phyloP scores from a whole-genome alignment of 140 eudicot genomes.

The Bidens hawaiensis region DNA sequence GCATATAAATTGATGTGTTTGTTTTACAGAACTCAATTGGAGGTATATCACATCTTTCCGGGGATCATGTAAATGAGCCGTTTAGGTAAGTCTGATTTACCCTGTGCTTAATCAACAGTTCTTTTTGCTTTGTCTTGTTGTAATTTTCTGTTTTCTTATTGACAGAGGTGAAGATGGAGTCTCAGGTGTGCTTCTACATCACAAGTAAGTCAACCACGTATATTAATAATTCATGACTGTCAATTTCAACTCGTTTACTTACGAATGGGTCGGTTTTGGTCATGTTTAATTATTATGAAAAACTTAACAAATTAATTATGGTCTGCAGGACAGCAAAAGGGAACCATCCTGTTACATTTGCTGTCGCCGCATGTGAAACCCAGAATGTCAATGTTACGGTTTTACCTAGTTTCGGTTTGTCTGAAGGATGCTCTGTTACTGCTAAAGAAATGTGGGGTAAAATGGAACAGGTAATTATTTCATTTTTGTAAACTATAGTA shows the following conservation, averaged over 20 bases:
- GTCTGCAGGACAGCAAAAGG: conserved; percentile 82
- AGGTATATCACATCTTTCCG: conserved; percentile 93
- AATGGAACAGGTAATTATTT: conserved; percentile 64
- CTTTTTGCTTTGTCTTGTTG: not conserved
- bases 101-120: not conserved
- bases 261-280: not conserved
- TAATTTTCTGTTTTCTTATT: conserved; percentile 1
- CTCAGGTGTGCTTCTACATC: conserved; percentile 94
- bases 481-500: not conserved
- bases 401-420: conserved; percentile 84
- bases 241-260: not conserved
- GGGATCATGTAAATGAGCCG: conserved; percentile 95
- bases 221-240: conserved; percentile 3
- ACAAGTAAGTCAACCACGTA: conserved; percentile 60
- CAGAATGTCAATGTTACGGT: conserved; percentile 92
- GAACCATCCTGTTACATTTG: conserved; percentile 88
- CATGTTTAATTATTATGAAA: too few relatives aligned
- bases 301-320: not conserved
- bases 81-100: conserved; percentile 52
- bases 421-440: conserved; percentile 67
- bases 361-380: conserved; percentile 97
- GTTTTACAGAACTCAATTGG: conserved; percentile 84
- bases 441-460: conserved; percentile 96
- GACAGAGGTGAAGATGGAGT: conserved; percentile 91
- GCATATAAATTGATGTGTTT: conserved; percentile 3